A percentile compares a stretch with the other conserved stretches of the same genome.
These are phyloP conservation scores for Yarrowia galli DNA, from an alignment of 1,139 yeast species.

Conservation along the genomic window DNA sequence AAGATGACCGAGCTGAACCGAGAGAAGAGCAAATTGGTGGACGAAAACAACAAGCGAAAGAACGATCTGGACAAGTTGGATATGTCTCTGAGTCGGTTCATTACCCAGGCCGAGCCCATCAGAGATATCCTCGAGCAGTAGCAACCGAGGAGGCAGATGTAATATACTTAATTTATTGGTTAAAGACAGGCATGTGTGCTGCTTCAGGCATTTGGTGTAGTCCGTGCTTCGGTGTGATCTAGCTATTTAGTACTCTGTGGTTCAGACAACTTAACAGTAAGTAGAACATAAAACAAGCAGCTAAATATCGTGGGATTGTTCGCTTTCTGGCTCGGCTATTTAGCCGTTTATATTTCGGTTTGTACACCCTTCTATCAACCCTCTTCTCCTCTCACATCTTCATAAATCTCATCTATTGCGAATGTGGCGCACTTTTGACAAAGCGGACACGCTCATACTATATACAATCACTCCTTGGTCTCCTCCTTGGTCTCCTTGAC, in stretches of 20 bases:
- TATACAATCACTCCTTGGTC: constrained; percentile 29
- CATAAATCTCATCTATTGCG: neutral
- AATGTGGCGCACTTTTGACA: neutral
- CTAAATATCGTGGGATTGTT: no score
- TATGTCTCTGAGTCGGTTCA: constrained; percentile 45
- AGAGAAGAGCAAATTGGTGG: constrained; percentile 43
- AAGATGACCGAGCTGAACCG: constrained; percentile 45
- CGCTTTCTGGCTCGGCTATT: no score
- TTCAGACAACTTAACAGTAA: no score
- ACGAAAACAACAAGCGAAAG: constrained; percentile 46
- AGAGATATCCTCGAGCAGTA: constrained; percentile 42
- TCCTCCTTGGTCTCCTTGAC: constrained; percentile 34
- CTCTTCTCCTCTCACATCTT: no score
- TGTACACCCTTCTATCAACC: no score
- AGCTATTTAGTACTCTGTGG: no score
- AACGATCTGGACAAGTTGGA: constrained; percentile 46
- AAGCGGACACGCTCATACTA: neutral
- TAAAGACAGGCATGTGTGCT: no score
- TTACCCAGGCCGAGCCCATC: constrained; percentile 46
- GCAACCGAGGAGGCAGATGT: neutral
- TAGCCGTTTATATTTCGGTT: no score
- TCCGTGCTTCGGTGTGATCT: no score
- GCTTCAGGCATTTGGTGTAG: no score
- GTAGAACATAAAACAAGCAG: no score
- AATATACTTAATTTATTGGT: neutral